Percentiles rank a stretch among this genome's conserved stretches.
Evolutionary conservation across 2,329 filamentous ascomycete genomes (phyloP).

Genomic region (Amauroascus verrucosus): DNA sequence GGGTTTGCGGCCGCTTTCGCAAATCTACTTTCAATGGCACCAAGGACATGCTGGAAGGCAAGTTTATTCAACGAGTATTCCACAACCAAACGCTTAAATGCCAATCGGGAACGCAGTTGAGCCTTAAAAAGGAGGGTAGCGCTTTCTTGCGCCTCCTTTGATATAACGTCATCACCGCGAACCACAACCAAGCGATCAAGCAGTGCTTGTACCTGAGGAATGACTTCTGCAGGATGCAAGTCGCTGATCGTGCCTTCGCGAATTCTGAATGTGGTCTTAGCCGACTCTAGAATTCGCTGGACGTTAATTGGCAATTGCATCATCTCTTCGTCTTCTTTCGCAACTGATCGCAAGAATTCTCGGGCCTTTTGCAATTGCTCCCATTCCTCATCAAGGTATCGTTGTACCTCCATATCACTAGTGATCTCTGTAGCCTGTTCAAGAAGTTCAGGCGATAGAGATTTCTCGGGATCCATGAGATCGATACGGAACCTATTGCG

Average conservation of each 20-base stretch:
- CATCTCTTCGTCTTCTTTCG: conserved; percentile 66
- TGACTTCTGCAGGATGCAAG: conserved; percentile 75
- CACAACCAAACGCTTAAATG: conserved; percentile 85
- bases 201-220: conserved; percentile 65
- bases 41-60: conserved; percentile 83
- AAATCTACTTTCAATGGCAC: conserved; percentile 83
- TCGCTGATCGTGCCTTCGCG: conserved; percentile 79
- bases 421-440: conserved; percentile 79
- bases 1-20: conserved; percentile 74
- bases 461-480: conserved; percentile 60
- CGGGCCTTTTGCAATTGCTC: conserved; percentile 68
- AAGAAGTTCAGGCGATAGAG: conserved; percentile 58
- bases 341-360: conserved; percentile 59
- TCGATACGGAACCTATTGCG: conserved; percentile 75
- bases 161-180: conserved; percentile 72
- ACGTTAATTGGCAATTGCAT: conserved; percentile 93
- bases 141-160: conserved; percentile 73
- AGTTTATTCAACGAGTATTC: conserved; percentile 79
- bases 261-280: conserved; percentile 82
- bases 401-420: conserved; percentile 79
- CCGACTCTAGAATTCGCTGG: conserved; percentile 77
- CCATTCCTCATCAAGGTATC: conserved; percentile 78
- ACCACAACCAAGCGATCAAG: conserved; percentile 73
- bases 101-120: conserved; percentile 74
- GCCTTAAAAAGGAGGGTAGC: conserved; percentile 89